These are phyloP conservation scores for Rhodotorula paludigena DNA, from an alignment of 768 basidiomycete genomes.

Conservation along the genomic window DNA sequence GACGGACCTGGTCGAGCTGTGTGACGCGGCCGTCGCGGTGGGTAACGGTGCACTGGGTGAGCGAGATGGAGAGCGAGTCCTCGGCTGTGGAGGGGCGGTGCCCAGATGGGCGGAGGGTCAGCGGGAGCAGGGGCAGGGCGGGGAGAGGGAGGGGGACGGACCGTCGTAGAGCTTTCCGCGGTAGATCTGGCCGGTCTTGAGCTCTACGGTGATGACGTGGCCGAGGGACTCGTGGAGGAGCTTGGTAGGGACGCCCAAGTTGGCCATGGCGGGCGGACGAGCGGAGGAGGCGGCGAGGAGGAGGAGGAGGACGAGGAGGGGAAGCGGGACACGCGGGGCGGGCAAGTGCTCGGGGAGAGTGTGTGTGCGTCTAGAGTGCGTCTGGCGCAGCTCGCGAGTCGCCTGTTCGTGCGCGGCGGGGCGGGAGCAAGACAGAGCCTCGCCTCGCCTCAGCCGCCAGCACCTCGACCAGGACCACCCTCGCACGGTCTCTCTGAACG, in stretches of 20 bases:
- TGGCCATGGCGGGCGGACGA: too few species aligned
- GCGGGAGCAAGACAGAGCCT: too few species aligned
- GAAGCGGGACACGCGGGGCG: too few species aligned
- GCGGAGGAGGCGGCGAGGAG: too few species aligned
- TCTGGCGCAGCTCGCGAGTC: too few species aligned
- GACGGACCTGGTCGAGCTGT: constrained; percentile 86
- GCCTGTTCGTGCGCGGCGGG: too few species aligned
- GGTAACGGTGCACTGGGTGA: constrained; percentile 95
- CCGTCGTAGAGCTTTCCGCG: constrained; percentile 96
- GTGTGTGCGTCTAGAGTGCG: too few species aligned
- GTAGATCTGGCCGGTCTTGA: constrained; percentile 87
- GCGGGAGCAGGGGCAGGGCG: neutral
- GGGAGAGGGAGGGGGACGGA: constrained; percentile 47
- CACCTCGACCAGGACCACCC: too few species aligned
- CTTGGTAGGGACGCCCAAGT: constrained; percentile 6
- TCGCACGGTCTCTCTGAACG: too few species aligned
- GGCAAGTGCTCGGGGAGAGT: too few species aligned
- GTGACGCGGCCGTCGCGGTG: constrained; percentile 97
- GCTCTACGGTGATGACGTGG: constrained; percentile 93
- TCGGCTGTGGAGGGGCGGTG: constrained; percentile 73
- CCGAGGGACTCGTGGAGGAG: constrained; percentile 84
- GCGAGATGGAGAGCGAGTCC: constrained; percentile 93
- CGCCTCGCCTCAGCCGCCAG: too few species aligned
- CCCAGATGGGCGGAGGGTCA: neutral
- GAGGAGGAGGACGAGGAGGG: too few species aligned